phyloP scores from a whole-genome alignment of 345 rosid genomes.

The Viola odorata region DNA sequence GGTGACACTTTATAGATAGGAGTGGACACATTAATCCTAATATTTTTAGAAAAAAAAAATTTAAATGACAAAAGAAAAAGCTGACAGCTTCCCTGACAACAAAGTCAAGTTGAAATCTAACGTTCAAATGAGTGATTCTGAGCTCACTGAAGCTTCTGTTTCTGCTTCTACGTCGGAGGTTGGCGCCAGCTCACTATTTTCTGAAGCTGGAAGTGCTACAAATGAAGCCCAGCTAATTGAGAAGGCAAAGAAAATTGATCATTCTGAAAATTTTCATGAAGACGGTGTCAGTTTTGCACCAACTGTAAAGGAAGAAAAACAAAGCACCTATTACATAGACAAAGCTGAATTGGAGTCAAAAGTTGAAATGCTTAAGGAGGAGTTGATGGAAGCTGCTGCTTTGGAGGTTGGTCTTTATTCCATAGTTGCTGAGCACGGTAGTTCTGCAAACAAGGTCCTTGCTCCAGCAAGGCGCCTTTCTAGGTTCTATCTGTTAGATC shows the following conservation, averaged over 20 bases:
- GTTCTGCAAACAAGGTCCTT: constrained; percentile 73
- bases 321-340: constrained; percentile 23
- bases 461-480: constrained; percentile 90
- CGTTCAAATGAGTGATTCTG: constrained; percentile 59
- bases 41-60: too few relatives aligned
- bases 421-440: constrained; percentile 84
- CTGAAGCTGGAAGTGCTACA: constrained; percentile 63
- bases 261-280: constrained; percentile 14
- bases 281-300: constrained; percentile 8
- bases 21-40: too few relatives aligned
- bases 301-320: constrained; percentile 13
- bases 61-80: constrained; percentile 11
- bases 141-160: constrained; percentile 63
- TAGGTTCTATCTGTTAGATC: constrained; percentile 79
- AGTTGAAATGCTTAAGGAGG: constrained; percentile 71
- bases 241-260: constrained; percentile 24
- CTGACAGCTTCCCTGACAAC: constrained; percentile 24
- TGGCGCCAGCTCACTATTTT: constrained; percentile 60
- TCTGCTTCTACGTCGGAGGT: constrained; percentile 35
- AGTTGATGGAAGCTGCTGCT: constrained; percentile 83
- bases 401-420: constrained; percentile 84
- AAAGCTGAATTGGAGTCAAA: constrained; percentile 41
- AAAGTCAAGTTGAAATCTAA: constrained; percentile 36
- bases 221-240: constrained; percentile 43
- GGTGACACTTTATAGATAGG: too few relatives aligned